These are phyloP conservation scores for Penicillium lividum DNA, from an alignment of 495 filamentous ascomycete species.

Conservation along the genomic window DNA sequence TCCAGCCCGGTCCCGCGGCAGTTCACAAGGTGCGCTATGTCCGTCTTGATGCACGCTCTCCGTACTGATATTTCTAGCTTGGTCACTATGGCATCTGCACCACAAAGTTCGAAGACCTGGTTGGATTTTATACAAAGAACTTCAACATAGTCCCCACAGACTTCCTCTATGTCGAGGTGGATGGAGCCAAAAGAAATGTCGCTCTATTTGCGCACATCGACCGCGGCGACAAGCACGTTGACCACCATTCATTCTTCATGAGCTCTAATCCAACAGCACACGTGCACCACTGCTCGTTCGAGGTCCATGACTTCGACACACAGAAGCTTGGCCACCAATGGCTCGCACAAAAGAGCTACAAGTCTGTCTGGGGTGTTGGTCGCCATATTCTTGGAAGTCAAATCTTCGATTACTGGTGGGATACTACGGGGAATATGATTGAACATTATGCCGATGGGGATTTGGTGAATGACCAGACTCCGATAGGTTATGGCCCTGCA, in stretches of 20 bases:
- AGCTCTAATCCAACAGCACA: conserved; percentile 53
- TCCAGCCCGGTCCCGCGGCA: conserved; percentile 60
- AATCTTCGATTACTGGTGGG: conserved; percentile 79
- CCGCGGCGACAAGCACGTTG: conserved; percentile 57
- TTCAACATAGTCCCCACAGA: conserved; percentile 66
- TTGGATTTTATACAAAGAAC: conserved; percentile 62
- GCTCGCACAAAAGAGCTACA: conserved; percentile 62
- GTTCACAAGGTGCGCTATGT: conserved; percentile 56
- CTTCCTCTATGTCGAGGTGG: conserved; percentile 29
- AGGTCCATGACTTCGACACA: conserved; percentile 75
- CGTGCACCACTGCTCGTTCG: conserved; percentile 73
- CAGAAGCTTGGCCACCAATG: conserved; percentile 74
- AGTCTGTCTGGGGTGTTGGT: conserved; percentile 73
- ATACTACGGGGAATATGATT: conserved; percentile 60
- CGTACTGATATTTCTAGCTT: conserved; percentile 59
- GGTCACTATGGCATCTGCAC: conserved; percentile 72
- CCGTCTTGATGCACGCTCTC: conserved; percentile 1
- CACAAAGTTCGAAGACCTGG: conserved; percentile 55
- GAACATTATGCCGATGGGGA: conserved; percentile 76
- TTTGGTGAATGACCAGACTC: conserved; percentile 59
- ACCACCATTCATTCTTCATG: conserved; percentile 76
- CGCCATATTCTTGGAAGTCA: conserved; percentile 73
- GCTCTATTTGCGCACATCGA: conserved; percentile 67
- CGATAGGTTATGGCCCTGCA: conserved; percentile 37
- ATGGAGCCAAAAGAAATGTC: conserved; percentile 43